These are phyloP conservation scores for Ulmus americana DNA, from an alignment of 331 rosid genomes.

Conservation along the genomic window DNA sequence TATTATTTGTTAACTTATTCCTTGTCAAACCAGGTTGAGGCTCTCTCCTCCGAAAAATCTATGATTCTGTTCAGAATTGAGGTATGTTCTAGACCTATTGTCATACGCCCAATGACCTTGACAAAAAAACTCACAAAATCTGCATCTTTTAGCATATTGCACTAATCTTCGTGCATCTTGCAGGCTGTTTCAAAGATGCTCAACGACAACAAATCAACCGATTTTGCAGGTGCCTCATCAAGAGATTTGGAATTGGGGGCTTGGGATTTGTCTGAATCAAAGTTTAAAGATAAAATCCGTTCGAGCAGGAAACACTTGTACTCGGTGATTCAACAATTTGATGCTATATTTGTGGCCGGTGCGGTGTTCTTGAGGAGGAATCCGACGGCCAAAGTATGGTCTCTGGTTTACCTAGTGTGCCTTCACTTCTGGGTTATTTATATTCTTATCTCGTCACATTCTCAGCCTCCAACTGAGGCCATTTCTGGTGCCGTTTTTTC, in stretches of 20 bases:
- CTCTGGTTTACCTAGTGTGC: conserved; percentile 62
- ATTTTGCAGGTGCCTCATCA: conserved; percentile 36
- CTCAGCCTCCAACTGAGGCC: conserved; percentile 50
- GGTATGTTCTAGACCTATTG: conserved; percentile 32
- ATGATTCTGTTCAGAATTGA: conserved; percentile 74
- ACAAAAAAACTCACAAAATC: background rate
- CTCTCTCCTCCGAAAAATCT: conserved; percentile 91
- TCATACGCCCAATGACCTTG: background rate
- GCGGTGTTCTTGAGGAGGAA: conserved; percentile 69
- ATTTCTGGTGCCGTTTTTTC: conserved; percentile 80
- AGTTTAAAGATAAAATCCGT: conserved; percentile 51
- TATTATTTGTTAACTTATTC: conserved; percentile 12
- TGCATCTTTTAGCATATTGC: background rate
- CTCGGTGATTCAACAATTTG: conserved; percentile 67
- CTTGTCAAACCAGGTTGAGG: conserved; percentile 66
- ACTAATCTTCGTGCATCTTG: conserved; percentile 7
- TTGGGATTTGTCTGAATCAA: conserved; percentile 60
- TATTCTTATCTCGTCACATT: conserved; percentile 55
- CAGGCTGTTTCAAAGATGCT: conserved; percentile 71
- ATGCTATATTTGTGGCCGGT: conserved; percentile 66
- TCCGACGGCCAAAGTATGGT: conserved; percentile 68
- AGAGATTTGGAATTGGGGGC: conserved; percentile 67
- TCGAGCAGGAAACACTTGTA: conserved; percentile 76
- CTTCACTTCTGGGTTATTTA: conserved; percentile 94
- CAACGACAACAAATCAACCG: conserved; percentile 53